Evolutionary conservation across 305 asterid species (phyloP).

Genomic region (Petunia hybrid): DNA sequence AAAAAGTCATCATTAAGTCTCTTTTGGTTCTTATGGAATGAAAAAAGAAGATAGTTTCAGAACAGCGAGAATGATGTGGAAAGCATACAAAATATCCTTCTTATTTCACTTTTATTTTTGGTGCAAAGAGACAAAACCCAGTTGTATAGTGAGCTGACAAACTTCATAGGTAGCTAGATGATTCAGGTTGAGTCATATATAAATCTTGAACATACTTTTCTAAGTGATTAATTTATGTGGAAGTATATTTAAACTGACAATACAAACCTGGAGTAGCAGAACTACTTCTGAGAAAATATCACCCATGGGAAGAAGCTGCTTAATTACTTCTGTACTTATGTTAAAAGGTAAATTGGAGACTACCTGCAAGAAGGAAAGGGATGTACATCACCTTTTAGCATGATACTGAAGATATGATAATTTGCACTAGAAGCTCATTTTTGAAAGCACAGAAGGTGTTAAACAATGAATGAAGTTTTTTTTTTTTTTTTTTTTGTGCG

Average conservation of each 20-base stretch:
- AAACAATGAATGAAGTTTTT: not conserved
- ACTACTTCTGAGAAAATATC: constrained; percentile 86
- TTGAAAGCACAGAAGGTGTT: not conserved
- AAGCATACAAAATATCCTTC: not conserved
- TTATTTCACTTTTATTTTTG: constrained; percentile 13
- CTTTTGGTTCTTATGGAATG: constrained; percentile 11
- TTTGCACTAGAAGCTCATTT: not conserved
- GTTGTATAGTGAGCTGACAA: not conserved
- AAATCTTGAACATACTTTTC: constrained; percentile 19
- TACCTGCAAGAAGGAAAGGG: constrained; percentile 59
- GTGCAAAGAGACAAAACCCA: not conserved
- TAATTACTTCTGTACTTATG: constrained; percentile 87
- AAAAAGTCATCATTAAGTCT: constrained; percentile 19
- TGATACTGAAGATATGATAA: constrained; percentile 5
- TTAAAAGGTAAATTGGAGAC: constrained; percentile 96
- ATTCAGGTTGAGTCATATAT: not conserved
- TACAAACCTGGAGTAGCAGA: constrained; percentile 84
- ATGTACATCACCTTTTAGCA: constrained; percentile 23
- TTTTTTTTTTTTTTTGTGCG: not conserved
- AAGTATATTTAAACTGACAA: constrained; percentile 24
- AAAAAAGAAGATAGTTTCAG: constrained; percentile 8
- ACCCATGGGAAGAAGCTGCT: constrained; percentile 98
- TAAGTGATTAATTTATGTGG: not conserved
- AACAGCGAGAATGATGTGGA: constrained; percentile 12
- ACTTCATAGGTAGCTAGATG: constrained; percentile 17